Base-by-base conservation (phyloP, 257 asterid species). In the Nicotiana obtusifolia region DNA sequence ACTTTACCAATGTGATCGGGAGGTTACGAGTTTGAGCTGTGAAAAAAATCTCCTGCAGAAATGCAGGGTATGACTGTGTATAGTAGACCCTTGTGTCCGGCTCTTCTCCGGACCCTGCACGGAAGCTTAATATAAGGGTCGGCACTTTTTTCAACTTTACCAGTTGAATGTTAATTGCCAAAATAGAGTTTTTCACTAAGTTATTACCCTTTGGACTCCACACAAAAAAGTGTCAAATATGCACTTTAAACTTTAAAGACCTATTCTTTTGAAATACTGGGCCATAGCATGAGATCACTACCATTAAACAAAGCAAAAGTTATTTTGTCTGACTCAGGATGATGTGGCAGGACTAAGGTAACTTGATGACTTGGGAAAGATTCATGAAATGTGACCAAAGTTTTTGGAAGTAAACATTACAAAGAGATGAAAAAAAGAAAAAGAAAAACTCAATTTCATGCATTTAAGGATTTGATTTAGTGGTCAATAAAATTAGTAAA, bases 241-340 rank as follows among this genome's bases (percentile, higher is more conserved):
- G 77, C 86, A 64, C 76, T 86, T 85, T 85, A 83, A 76, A 64
- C 76, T 86, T 85, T 85, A 83, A 76, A 81, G 66, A 79, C 75
- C 77, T 56, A 19, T 5, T 24, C 84, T 77, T 83, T 87, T 83
- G 82, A 77, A 76, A 82, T 79, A 82, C 30, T 84, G 89, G 89
- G 87, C 86, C 90, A 81, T 69, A 73, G 33, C 80, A 82, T 87
- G 86, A 85, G 88, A 83, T 69, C 61, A 56, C 71, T 82, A 85
- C 80, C 54, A 87, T 14, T 22, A 53, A 37, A 13, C 61, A 16
- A 56, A 56, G 22, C 10, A 56, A 82, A 88, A 80, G 84, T 56
- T 30, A 66, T 59, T 82, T 88, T 86, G 89, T 86, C 89, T 15
- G 86, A 86, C 89, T 86, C 91, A 88, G 59, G 88, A 60, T 88